Evolutionary conservation across 345 rosid species (phyloP).

Genomic region (Lumnitzera racemosa): DNA sequence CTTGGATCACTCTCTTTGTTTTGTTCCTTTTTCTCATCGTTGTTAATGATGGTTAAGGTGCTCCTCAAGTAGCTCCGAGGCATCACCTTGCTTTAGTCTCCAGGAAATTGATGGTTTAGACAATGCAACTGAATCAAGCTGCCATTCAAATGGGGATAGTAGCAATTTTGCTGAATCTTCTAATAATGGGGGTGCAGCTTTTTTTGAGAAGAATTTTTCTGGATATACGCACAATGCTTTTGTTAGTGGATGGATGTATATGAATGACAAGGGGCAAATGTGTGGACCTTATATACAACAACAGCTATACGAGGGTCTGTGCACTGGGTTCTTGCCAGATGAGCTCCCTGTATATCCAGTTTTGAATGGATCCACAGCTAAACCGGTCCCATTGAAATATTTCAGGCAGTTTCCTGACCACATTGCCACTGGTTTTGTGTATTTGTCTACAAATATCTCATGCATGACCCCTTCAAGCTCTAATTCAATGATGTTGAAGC

Average conservation of each 20-base stretch:
- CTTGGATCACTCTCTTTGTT: not conserved
- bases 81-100: slow-evolving; percentile 24
- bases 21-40: slow-evolving; percentile 2
- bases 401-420: slow-evolving; percentile 89
- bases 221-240: slow-evolving; percentile 27
- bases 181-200: slow-evolving; percentile 31
- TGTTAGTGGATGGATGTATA: slow-evolving; percentile 86
- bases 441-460: slow-evolving; percentile 29
- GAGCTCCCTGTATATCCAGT: slow-evolving; percentile 85
- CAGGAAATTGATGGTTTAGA: slow-evolving; percentile 30
- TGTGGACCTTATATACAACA: slow-evolving; percentile 92
- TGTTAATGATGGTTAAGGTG: slow-evolving; percentile 22
- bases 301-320: slow-evolving; percentile 74
- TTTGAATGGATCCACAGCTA: slow-evolving; percentile 44
- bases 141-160: slow-evolving; percentile 53
- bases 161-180: slow-evolving; percentile 37
- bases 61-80: slow-evolving; percentile 15
- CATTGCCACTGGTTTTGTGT: slow-evolving; percentile 71
- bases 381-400: slow-evolving; percentile 72
- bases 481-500: slow-evolving; percentile 17
- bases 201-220: slow-evolving; percentile 27
- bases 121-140: slow-evolving; percentile 40
- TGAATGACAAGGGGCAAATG: slow-evolving; percentile 76
- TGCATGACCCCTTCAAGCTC: slow-evolving; percentile 17
- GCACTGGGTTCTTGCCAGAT: slow-evolving; percentile 73